Base-by-base conservation (phyloP, 148 eudicot species). In the Cornus florida region DNA sequence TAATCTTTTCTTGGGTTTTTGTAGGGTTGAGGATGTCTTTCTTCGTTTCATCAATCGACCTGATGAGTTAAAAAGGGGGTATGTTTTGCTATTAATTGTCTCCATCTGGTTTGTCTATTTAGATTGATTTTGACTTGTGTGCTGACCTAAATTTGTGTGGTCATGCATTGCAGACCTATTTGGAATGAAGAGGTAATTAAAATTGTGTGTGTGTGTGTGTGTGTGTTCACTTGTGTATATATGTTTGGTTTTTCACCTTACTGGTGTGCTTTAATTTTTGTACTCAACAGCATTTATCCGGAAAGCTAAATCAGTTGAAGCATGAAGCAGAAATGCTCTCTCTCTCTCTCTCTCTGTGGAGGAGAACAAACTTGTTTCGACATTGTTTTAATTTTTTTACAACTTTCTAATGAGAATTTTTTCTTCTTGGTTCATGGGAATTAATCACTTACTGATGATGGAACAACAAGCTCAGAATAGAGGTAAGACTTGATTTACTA, bases 11-110 rank as follows among this genome's bases (percentile, higher is more conserved):
- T 50, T 60, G 5, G 59, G 59, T 53, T 77, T 77, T 57, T 32
- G 17, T 57, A 84, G 86, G 83, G 70, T 84, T 46, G 86, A 84
- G 77, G 83, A 84, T 77, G 69, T 84, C 77, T 80, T 84, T 35
- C 77, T 84, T 57, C 83, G 78, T 11, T 84, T 80, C 33, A 66
- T 80, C 32, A 78, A 69, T 20, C 74, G 78, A 22, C 86, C 83
- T 28, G 83, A 80, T 64, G 75, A 77, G 64, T 68, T 72, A 39
- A 80, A 71, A 69, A 81, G 83, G 59, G 86, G 86, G 86, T 80
- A 80, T 57, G 81, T 75, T 48, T 22, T 33, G 62, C 33, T 38
- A 43, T 43, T 43, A 6, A 43, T 1, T 43, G 67, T 7, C 38
- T 5, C 16, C 19, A 0, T 75, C 23, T 60, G 70, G 33, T 74